Evolutionary conservation across 1,139 yeast genomes (phyloP), one percentile per base, ranked within the genome.

Genomic region (Meyerozyma carpophila): DNA sequence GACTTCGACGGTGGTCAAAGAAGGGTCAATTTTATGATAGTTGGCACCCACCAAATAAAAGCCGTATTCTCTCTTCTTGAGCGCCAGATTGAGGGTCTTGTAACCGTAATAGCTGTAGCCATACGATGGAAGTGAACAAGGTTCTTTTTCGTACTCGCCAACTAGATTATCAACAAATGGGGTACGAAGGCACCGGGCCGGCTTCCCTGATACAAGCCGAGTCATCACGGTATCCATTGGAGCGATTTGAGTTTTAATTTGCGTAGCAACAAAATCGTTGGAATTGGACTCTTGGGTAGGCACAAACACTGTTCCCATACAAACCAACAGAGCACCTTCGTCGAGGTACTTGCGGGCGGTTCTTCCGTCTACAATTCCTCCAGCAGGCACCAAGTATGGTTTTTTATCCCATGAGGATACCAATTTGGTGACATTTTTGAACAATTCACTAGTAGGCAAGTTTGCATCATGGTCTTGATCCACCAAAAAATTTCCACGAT

Each of bases 311-410:
- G 79, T 70, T 0, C 81, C 81, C 40, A 75, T 27, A 46, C 72
- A 79, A 20, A 72, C 77, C 1, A 70, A 79, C 8, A 70, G 63
- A 2, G 77, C 76, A 0, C 79, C 79, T 5, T 47, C 42, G 0
- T 53, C 43, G 26, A 75, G 46, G 43, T 61, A 63, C 3, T 44
- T 45, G 4, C 57, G 50, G 13, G 69, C 60, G 5, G 58, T 56
- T 2, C 42, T 26, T 1, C 63, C 54, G 44, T 63, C 62, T 46
- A 61, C 56, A 8, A 77, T 66, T 0, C 81, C 81, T 14, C 81
- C 81, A 8, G 80, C 68, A 1, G 77, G 70, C 8, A 77, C 56
- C 3, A 75, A 43, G 46, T 57, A 63, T 1, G 72, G 66, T 7
- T 47, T 42, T 11, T 49, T 41, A 1, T 10, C 7, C 51, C 50